phyloP scores from a whole-genome alignment of 2,329 filamentous ascomycete genomes.

The Cladosporium phlei region DNA sequence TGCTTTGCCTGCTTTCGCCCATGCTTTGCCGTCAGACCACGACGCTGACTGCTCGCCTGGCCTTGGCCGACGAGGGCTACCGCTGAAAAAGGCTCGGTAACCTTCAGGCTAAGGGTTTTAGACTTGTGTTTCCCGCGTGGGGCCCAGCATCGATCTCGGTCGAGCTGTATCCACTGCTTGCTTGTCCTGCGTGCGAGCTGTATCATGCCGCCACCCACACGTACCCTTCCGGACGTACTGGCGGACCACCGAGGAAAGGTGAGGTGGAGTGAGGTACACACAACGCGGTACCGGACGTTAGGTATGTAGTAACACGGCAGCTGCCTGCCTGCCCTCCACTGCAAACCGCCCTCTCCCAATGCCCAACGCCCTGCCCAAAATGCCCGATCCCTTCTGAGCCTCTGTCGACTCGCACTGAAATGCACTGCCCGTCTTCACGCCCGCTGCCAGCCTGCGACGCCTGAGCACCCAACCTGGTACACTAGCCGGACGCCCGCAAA shows the following conservation, averaged over 20 bases:
- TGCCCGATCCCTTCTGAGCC: not conserved
- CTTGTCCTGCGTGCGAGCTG: slow-evolving; percentile 5
- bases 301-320: slow-evolving; percentile 6
- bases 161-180: slow-evolving; percentile 7
- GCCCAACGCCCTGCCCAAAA: not conserved
- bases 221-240: not conserved
- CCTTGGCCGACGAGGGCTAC: slow-evolving; percentile 5
- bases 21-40: slow-evolving; percentile 4
- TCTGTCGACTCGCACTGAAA: not conserved
- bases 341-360: slow-evolving; percentile 6
- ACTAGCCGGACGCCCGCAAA: slow-evolving; percentile 13
- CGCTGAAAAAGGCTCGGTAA: slow-evolving; percentile 4
- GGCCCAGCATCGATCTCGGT: not conserved
- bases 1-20: not conserved
- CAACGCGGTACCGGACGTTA: too few species aligned
- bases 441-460: not conserved
- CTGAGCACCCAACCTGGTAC: slow-evolving; percentile 12
- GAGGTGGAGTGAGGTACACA: too few species aligned
- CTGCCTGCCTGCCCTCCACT: not conserved
- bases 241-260: too few species aligned
- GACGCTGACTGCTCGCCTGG: not conserved
- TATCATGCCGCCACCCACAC: too few species aligned
- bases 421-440: slow-evolving; percentile 11
- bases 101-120: slow-evolving; percentile 9
- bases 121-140: slow-evolving; percentile 6